Evolutionary conservation across 2,329 filamentous ascomycete species (phyloP), one percentile per base, ranked within the genome.

Genomic region (Diaporthe velutina): DNA sequence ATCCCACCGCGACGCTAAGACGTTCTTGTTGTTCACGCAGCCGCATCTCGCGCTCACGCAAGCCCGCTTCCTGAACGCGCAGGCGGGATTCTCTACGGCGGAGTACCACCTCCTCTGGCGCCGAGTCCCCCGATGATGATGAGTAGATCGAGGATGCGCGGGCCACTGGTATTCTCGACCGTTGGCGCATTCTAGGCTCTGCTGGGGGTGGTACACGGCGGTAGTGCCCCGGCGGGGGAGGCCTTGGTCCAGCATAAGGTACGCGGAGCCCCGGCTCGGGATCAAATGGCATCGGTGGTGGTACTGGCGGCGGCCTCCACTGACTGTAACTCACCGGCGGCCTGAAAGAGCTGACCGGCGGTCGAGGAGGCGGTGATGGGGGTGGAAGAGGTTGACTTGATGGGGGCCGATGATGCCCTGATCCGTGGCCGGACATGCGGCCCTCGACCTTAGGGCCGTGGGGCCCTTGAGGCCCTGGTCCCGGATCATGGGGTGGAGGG

Each of bases 401-500:
- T 30, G 25, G 3, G 22, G 58, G 25, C 15, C 55, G 19, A n/a
- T 3, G 9, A n/a, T n/a, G 55, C 4, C 55, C 22, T 22, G 22
- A 3, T 38, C 13, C 22, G 55, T 58, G 33, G 10, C 30, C 19
- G 5, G 19, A n/a, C 55, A n/a, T 58, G 15, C 3, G 38, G 17
- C 15, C 25, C n/a, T 25, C 38, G 10, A 13, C 8, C 58, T n/a
- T 13, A 25, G 22, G 33, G 10, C 19, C 55, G 7, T 58, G 19
- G 33, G 57, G 13, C 6, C 15, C 17, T 55, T 28, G 28, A 4
- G 52, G 52, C 5, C 3, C 2, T 12, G 52, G 52, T 5, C 15
- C 52, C 7, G 57, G 57, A 60, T 60, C 57, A n/a, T 60, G 55
- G 38, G 55, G 57, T 10, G 57, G n/a, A 60, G n/a, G 57, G 28